Base-by-base conservation (phyloP, 2,329 filamentous ascomycete species). In the Monilinia aucupariae region DNA sequence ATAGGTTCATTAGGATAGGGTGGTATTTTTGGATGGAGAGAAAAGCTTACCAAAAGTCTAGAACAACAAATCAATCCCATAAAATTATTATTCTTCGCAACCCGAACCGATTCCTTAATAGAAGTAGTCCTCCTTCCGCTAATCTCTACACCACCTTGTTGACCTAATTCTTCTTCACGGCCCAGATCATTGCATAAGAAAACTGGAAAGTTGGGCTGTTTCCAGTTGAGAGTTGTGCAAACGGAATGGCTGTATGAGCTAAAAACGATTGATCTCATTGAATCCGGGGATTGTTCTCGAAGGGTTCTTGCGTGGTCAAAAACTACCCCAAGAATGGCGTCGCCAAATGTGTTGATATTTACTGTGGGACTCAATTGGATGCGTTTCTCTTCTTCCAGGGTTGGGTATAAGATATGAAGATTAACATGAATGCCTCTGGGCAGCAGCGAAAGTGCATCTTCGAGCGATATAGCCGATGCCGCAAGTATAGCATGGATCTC, bases 161-260 rank as follows among this genome's bases (percentile, higher is more conserved):
- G 71, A 4, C 69, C 69, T 9, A 72, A 65, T 34, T 74, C 71
- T 34, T 80, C 81, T 64, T 86, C 83, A 9, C 82, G 80, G 27
- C 91, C 91, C 32, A 97, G 84, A 64, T 97, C 92, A 75, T 97
- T 97, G 78, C 92, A 97, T 53, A 97, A 81, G 70, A 99, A 90
- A 0, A 97, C 91, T 0, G 94, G 94, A 74, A 96, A 99, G 74
- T 97, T 99, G 2, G 94, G 94, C 75, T 99, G 94, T 76, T 99
- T 99, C 94, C 94, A 99, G 76, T 99, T 99, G 70, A 99, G 78
- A 6, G 93, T 92, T 20, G 91, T 96, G 77, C 94, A 99, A 25
- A 97, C 84, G 67, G 88, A 89, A 15, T 90, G 82, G 73, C 96
- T 97, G 76, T 93, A 96, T 27, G 91, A 96, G 71, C 91, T 96